phyloP scores from a whole-genome alignment of 352 stramenopile species.

The Phytophthora pinifolia region DNA sequence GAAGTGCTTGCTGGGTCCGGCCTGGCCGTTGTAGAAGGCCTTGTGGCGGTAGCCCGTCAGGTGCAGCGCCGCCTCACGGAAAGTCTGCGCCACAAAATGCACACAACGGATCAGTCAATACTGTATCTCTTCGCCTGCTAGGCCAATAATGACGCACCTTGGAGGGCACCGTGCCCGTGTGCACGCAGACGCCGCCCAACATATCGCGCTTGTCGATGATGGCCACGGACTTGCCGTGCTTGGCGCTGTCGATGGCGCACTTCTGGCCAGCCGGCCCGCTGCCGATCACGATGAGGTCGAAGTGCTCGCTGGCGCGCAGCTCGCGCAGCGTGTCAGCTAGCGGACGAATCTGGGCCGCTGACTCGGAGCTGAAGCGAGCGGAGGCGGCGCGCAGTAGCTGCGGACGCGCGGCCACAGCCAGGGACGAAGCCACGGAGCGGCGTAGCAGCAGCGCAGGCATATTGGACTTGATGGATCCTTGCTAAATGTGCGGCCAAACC shows the following conservation, averaged over 20 bases:
- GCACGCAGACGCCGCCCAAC: slow-evolving; percentile 87
- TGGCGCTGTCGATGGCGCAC: slow-evolving; percentile 89
- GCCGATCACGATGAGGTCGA: slow-evolving; percentile 90
- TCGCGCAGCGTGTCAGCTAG: slow-evolving; percentile 75
- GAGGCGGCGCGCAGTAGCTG: slow-evolving; percentile 4
- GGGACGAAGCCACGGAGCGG: slow-evolving; percentile 17
- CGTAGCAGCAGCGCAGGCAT: slow-evolving; percentile 25
- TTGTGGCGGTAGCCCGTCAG: slow-evolving; percentile 88
- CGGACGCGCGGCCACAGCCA: slow-evolving; percentile 2
- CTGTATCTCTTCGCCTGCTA: not conserved
- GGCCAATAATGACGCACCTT: slow-evolving; percentile 40
- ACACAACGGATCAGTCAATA: slow-evolving; percentile 3
- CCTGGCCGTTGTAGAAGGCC: slow-evolving; percentile 85
- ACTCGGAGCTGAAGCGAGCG: slow-evolving; percentile 13
- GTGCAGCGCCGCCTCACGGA: slow-evolving; percentile 89
- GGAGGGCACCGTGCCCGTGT: slow-evolving; percentile 88
- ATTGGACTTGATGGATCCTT: not conserved
- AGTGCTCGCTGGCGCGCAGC: slow-evolving; percentile 85
- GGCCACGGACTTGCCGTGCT: slow-evolving; percentile 79
- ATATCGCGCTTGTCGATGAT: slow-evolving; percentile 91
- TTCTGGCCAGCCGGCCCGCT: slow-evolving; percentile 88
- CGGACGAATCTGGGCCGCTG: slow-evolving; percentile 14
- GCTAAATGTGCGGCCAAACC: slow-evolving; percentile 23
- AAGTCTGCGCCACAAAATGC: slow-evolving; percentile 52
- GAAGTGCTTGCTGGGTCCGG: slow-evolving; percentile 66